Base-by-base conservation (phyloP, 2,329 filamentous ascomycete species). In the Fusarium phyllophilum region DNA sequence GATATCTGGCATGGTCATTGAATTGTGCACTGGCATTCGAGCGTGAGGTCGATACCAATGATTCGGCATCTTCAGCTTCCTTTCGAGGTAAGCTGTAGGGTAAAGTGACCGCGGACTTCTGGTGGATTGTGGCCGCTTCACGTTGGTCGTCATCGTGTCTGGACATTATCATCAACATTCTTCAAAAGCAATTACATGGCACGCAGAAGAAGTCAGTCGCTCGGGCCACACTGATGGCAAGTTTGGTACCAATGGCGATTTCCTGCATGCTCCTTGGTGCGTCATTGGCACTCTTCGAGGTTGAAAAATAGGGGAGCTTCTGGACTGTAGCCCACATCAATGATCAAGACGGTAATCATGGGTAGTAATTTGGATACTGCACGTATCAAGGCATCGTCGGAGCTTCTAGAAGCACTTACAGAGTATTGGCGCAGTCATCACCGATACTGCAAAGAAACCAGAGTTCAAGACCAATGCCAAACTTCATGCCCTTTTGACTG, bases 161-260 rank as follows among this genome's bases (percentile, higher is more conserved):
- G 11, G 12, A 3, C 4, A 11, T 20, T 20, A 20, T 34, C 10
- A n/a, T 31, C 2, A 34, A 17, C 4, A 20, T 11, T 24, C 12
- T 24, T 8, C n/a, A 24, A 14, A 3, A 11, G n/a, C 6, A 34
- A 12, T 24, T 24, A 34, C 12, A 20, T 6, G 8, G 15, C 10
- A 20, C 12, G 0, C 4, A 8, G 4, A 34, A 34, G n/a, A 11
- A 8, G 4, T 51, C 0, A 2, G 14, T 31, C 29, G 10, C 31
- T n/a, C 5, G 2, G 14, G 1, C 5, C 15, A 3, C 10, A 12
- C 20, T 31, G 29, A 17, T 12, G 46, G 8, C 5, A 31, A 9
- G 8, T 3, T 51, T 34, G 31, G 15, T 11, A 34, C 4, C 6
- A 10, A 33, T 34, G 2, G 15, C 1, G 7, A 48, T 15, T 29